phyloP scores from a whole-genome alignment of 768 basidiomycete species.

The Pholiota conissans region DNA sequence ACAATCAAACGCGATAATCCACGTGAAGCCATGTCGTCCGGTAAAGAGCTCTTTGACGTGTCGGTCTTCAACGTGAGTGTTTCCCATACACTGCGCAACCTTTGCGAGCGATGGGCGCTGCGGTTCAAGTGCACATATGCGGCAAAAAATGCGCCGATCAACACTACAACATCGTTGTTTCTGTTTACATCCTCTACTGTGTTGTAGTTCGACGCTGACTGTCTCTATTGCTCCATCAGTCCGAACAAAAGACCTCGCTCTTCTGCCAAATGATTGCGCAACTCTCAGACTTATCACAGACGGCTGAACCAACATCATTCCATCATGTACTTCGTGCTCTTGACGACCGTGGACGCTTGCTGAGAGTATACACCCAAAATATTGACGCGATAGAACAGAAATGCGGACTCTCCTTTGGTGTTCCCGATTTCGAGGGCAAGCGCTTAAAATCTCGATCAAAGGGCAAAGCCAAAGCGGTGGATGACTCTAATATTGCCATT shows the following conservation, averaged over 20 bases:
- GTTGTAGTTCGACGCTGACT: conserved; percentile 9
- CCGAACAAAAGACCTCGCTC: conserved; percentile 69
- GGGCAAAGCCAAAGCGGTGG: conserved; percentile 27
- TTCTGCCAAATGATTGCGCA: conserved; percentile 92
- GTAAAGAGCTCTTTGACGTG: conserved; percentile 89
- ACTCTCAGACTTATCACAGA: conserved; percentile 69
- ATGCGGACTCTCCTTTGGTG: conserved; percentile 85
- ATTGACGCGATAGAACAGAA: conserved; percentile 88
- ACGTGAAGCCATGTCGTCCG: conserved; percentile 65
- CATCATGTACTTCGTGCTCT: conserved; percentile 74
- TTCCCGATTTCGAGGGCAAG: conserved; percentile 66
- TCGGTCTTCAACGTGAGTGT: conserved; percentile 79
- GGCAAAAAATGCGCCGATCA: not conserved
- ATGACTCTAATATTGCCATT: conserved; percentile 6
- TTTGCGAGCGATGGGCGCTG: not conserved
- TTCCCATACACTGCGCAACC: not conserved
- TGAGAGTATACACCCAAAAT: conserved; percentile 92
- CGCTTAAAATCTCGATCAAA: conserved; percentile 55
- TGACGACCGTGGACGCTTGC: conserved; percentile 72
- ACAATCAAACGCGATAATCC: conserved; percentile 78
- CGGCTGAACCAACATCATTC: conserved; percentile 78
- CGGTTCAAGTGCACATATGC: not conserved
- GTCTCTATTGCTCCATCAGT: conserved; percentile 39
- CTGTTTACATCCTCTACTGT: too few species aligned
- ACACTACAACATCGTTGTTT: not conserved